These are phyloP conservation scores for Globisporangium rhizosaccharum DNA, from an alignment of 352 stramenopile species.

Conservation along the genomic window DNA sequence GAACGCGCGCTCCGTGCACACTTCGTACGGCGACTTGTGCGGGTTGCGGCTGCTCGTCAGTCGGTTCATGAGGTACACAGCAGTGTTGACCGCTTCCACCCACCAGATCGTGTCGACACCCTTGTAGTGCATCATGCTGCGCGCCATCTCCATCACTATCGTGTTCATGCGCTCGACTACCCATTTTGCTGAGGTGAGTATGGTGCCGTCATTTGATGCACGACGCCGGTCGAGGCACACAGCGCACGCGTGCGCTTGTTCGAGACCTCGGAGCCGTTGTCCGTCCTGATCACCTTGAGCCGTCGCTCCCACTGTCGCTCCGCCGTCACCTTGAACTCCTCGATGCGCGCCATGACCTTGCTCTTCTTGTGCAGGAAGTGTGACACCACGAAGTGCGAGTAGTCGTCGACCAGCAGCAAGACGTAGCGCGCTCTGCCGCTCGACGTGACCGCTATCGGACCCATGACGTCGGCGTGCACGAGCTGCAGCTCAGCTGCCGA, in stretches of 20 bases:
- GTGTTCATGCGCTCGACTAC: slow-evolving; percentile 27
- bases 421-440: neutral
- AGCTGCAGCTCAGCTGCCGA: neutral
- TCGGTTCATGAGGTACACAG: slow-evolving; percentile 23
- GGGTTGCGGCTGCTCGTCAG: slow-evolving; percentile 1
- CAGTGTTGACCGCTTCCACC: slow-evolving; percentile 23
- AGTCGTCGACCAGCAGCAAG: neutral
- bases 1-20: slow-evolving; percentile 20
- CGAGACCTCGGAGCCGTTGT: slow-evolving; percentile 25
- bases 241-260: slow-evolving; percentile 15
- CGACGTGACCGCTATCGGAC: neutral
- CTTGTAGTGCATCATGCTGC: slow-evolving; percentile 23
- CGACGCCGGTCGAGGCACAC: slow-evolving; percentile 15
- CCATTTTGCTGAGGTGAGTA: slow-evolving; percentile 31
- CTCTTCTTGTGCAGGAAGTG: neutral
- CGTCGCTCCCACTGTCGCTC: neutral
- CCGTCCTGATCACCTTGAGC: slow-evolving; percentile 8
- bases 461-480: neutral
- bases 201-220: slow-evolving; percentile 17
- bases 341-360: slow-evolving; percentile 15
- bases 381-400: neutral
- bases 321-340: neutral
- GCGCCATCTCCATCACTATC: slow-evolving; percentile 19
- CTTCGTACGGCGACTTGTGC: neutral
- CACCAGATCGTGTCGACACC: slow-evolving; percentile 18